phyloP scores from a whole-genome alignment of 2,329 filamentous ascomycete species.

The Trichoderma sp. region DNA sequence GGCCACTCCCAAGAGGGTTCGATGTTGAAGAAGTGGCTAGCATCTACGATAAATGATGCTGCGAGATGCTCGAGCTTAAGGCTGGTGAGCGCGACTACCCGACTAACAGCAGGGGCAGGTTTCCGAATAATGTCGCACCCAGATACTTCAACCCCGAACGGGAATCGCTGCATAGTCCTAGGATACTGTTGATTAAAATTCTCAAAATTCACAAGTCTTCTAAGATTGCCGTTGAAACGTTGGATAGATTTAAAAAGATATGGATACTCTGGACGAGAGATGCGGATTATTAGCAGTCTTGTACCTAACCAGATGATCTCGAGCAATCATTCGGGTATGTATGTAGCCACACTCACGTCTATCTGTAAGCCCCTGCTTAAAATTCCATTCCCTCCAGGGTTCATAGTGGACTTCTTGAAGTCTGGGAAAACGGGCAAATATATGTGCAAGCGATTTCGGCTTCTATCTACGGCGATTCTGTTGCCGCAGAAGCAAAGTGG shows the following conservation, averaged over 20 bases:
- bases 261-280: neutral
- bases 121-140: conserved; percentile 19
- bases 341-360: neutral
- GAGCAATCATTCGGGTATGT: neutral
- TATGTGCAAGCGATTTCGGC: conserved; percentile 28
- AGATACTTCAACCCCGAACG: neutral
- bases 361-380: neutral
- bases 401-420: conserved; percentile 38
- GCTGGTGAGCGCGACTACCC: conserved; percentile 29
- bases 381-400: conserved; percentile 34
- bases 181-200: conserved; percentile 15
- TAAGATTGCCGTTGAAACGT: neutral
- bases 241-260: conserved; percentile 3
- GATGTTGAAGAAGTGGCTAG: conserved; percentile 29
- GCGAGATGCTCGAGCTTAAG: conserved; percentile 31
- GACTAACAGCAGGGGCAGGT: conserved; percentile 26
- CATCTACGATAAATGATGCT: conserved; percentile 32
- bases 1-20: conserved; percentile 23
- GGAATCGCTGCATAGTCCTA: neutral
- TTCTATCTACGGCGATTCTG: conserved; percentile 35
- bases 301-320: neutral
- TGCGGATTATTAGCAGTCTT: neutral
- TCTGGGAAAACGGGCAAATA: conserved; percentile 33
- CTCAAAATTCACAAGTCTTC: conserved; percentile 13
- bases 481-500: conserved; percentile 34